Conservation (phyloP, 2,329 filamentous ascomycete species). For the Aspergillus udagawae region DNA sequence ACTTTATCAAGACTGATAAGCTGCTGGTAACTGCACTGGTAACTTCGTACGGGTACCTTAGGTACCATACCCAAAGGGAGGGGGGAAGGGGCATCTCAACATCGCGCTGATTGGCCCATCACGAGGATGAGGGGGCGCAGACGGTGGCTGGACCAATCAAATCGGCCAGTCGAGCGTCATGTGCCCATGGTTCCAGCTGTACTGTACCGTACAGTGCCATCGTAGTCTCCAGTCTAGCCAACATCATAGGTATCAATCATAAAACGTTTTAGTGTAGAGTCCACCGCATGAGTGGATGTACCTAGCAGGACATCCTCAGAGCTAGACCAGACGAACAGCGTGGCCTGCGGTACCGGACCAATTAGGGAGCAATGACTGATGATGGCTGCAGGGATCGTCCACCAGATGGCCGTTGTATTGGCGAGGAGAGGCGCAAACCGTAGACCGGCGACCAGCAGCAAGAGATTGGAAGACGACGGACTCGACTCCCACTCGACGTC, state of each 20-base stretch:
- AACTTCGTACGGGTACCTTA: background rate
- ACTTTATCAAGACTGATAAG: background rate
- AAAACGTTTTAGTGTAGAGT: background rate
- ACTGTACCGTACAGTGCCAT: slow-evolving; percentile 6
- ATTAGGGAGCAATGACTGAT: background rate
- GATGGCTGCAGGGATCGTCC: slow-evolving; percentile 13
- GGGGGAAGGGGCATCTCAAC: no score
- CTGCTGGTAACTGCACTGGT: background rate
- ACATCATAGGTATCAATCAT: background rate
- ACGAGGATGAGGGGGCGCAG: background rate
- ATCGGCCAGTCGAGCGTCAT: background rate
- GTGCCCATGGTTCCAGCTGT: background rate
- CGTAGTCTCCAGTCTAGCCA: background rate
- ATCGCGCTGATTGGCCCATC: background rate
- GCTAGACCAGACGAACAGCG: background rate
- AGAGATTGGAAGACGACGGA: background rate
- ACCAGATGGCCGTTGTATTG: slow-evolving; percentile 7
- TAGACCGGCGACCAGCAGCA: background rate
- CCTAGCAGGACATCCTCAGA: background rate
- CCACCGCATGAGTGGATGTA: background rate
- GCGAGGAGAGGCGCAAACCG: slow-evolving; percentile 1
- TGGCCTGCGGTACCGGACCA: background rate
- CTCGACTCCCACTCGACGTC: background rate
- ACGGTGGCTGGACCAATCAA: background rate
- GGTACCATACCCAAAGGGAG: background rate